Percentiles rank a stretch among this genome's conserved stretches.
Conservation (phyloP, 768 basidiomycete species). For the Podaxis sp. region DNA sequence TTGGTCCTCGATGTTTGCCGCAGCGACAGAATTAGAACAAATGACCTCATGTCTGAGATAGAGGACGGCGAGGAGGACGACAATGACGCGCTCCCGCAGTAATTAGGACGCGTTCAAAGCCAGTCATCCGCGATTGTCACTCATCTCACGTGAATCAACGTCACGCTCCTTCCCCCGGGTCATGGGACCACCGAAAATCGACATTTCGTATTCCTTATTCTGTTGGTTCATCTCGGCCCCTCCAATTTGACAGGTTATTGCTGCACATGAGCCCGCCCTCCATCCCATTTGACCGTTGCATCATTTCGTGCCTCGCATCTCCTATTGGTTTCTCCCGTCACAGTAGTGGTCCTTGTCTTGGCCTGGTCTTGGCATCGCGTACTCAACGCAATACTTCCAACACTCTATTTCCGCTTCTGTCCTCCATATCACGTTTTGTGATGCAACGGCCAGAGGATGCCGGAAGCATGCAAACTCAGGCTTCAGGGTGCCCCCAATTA, state of each 20-base stretch:
- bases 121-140: no score
- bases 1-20: neutral
- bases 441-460: neutral
- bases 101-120: neutral
- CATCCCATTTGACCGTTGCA: neutral
- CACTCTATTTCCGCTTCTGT: neutral
- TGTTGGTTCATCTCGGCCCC: no score
- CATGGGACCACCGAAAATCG: no score
- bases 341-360: neutral
- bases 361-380: neutral
- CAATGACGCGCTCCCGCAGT: neutral
- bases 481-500: neutral
- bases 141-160: no score
- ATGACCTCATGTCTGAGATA: neutral
- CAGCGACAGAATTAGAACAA: neutral
- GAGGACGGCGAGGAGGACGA: neutral
- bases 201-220: no score
- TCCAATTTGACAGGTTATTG: neutral
- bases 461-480: neutral
- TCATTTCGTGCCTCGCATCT: neutral
- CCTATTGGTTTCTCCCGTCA: neutral
- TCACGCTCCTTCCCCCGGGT: no score
- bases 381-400: neutral
- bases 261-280: neutral
- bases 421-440: neutral